Percentiles rank a stretch among this genome's conserved stretches.
phyloP scores from a whole-genome alignment of 768 basidiomycete species.

The Tricholoma terreum region DNA sequence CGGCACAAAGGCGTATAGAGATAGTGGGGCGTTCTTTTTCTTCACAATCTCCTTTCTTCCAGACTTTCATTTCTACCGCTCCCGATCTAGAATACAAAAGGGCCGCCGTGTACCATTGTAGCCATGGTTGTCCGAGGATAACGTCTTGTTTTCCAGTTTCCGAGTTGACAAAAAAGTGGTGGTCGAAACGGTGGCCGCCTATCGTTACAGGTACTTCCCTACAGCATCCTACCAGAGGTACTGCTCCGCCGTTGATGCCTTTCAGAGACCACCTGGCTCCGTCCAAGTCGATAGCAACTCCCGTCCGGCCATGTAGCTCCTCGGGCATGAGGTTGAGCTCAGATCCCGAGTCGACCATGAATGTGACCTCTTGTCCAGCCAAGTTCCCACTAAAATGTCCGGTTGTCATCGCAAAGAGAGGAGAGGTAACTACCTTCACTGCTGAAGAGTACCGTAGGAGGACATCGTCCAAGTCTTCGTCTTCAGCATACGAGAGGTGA shows the following conservation, averaged over 20 bases:
- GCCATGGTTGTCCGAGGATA: constrained; percentile 23
- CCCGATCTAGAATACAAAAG: constrained; percentile 12
- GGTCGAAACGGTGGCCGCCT: constrained; percentile 18
- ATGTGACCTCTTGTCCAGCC: constrained; percentile 5
- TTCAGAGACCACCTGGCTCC: constrained; percentile 22
- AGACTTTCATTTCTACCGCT: constrained; percentile 12
- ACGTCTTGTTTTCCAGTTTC: constrained; percentile 10
- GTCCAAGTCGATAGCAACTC: constrained; percentile 16
- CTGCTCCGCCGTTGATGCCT: constrained; percentile 19
- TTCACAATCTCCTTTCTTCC: constrained; percentile 14
- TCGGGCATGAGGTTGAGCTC: constrained; percentile 20
- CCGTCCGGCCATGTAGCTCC: background rate
- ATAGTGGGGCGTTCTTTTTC: constrained; percentile 2
- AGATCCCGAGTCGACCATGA: constrained; percentile 22
- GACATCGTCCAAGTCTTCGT: background rate
- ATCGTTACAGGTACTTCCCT: constrained; percentile 15
- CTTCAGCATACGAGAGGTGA: background rate
- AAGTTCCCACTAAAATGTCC: constrained; percentile 11
- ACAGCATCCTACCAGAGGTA: constrained; percentile 13
- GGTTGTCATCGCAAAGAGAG: constrained; percentile 12
- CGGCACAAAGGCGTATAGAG: constrained; percentile 1
- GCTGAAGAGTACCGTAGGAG: constrained; percentile 3
- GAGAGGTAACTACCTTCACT: background rate
- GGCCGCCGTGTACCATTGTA: constrained; percentile 17
- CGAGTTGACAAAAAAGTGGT: constrained; percentile 22